Conservation (phyloP, 768 basidiomycete species). For the Russula lepida region DNA sequence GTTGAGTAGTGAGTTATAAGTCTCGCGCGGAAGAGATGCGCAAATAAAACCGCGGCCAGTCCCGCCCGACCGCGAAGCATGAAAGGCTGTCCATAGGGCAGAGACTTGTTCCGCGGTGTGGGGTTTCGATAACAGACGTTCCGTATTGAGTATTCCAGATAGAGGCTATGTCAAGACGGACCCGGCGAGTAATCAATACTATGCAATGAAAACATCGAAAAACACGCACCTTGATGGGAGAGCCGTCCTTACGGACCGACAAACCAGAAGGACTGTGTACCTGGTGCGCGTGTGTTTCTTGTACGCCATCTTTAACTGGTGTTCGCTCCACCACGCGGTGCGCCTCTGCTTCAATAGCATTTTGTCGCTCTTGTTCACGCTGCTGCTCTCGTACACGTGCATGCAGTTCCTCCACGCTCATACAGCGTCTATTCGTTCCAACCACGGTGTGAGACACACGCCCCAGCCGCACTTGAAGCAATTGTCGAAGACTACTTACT, state of each 20-base stretch:
- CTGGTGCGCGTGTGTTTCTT: slow-evolving; percentile 13
- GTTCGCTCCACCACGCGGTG: slow-evolving; percentile 4
- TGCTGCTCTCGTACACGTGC: slow-evolving; percentile 8
- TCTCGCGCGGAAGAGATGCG: slow-evolving; percentile 65
- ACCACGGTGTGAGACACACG: neutral
- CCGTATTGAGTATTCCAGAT: slow-evolving; percentile 69
- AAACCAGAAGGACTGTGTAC: slow-evolving; percentile 5
- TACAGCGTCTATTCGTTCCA: slow-evolving; percentile 9
- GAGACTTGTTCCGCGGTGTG: slow-evolving; percentile 70
- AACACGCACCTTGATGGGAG: slow-evolving; percentile 52
- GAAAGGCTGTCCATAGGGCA: slow-evolving; percentile 84
- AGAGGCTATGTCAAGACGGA: slow-evolving; percentile 55
- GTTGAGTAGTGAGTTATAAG: slow-evolving; percentile 62
- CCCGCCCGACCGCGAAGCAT: slow-evolving; percentile 68
- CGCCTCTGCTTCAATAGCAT: slow-evolving; percentile 19
- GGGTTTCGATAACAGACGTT: slow-evolving; percentile 53
- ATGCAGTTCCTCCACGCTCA: slow-evolving; percentile 12
- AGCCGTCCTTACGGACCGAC: slow-evolving; percentile 47
- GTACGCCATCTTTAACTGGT: neutral
- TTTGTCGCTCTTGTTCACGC: slow-evolving; percentile 4
- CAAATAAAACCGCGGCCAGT: slow-evolving; percentile 81
- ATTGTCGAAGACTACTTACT: slow-evolving; percentile 39
- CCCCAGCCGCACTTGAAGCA: neutral
- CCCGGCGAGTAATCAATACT: neutral
- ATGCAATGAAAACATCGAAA: neutral